Evolutionary conservation across 768 basidiomycete species (phyloP), one percentile per base, ranked within the genome.

Genomic region (Termitomyces sp.): DNA sequence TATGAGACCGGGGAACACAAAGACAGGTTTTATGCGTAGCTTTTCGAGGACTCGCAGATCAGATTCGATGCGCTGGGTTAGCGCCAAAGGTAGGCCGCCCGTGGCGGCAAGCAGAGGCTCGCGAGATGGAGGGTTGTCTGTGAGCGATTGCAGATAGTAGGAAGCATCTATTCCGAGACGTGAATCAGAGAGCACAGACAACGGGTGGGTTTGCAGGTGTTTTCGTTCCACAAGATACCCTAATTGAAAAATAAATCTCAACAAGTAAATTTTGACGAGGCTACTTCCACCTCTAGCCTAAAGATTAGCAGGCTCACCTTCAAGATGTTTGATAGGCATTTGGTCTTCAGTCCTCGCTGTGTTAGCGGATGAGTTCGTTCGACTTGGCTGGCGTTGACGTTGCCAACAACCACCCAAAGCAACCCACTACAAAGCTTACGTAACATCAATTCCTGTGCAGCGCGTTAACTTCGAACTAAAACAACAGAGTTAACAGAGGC

Each of bases 161-260:
- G 89, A 87, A 3, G 94, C 95, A 81, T 99, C 96, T 69, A 99
- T 97, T 33, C 97, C 97, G 27, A 99, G 88, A 45, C 97, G 89
- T 53, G 95, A 92, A 68, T 97, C 93, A 42, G 91, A 82, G 48
- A 99, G 81, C 0, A 87, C 85, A 56, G 83, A 84, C 54, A 98
- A 83, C 22, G 92, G 84, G 56, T 89, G 84, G 40, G 87, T 88
- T 72, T 91, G 88, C 62, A 91, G 73, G 70, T 95, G 91, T 75
- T 93, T 93, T 72, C 93, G 89, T 80, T 95, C 93, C 26, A 81
- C 71, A 66, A 97, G 82, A 71, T 93, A 93, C 70, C 82, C 95
- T 95, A 50, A 55, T 50, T 34, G 44, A 62, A 66, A 61, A 65
- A 46, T 45, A 43, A 66, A 50, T 42, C 60, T 62, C 52, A 61